Base-by-base conservation (phyloP, 2,329 filamentous ascomycete genomes). In the Paracamarosporium sp. region DNA sequence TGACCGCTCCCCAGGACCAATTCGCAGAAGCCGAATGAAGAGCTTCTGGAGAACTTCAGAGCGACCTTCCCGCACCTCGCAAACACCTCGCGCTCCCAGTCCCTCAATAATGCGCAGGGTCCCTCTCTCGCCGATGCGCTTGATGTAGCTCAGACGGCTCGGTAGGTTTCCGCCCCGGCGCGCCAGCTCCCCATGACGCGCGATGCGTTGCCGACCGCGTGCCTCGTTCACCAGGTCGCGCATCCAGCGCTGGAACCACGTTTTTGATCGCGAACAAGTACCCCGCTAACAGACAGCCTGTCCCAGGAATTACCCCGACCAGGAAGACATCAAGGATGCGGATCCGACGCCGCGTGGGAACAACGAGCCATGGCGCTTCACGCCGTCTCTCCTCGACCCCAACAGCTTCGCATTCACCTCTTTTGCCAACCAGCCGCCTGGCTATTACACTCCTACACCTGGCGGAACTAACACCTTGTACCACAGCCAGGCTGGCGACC, bases 371-470 rank as follows among this genome's bases (percentile, higher is more conserved):
- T 95, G 93, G 88, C 86, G 90, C 64, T 93, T 97, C 71, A 96
- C 93, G 2, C 92, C 93, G 4, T 95, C 93, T 22, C 82, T 96
- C 56, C 85, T 98, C 72, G 94, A 98, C 72, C 88, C 92, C 17
- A 92, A 90, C 75, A 90, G 91, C 28, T 92, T 92, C 74, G 86
- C 88, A 24, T 97, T 97, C 77, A 84, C 87, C 58, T 84, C 85
- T 55, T 94, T 96, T 71, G 88, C 90, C 63, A 92, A 91, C 76
- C 90, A 93, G 63, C 86, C 90, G 44, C 86, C 90, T 15, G 91
- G 89, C 13, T 95, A 95, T 77, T 97, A 96, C 78, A 93, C 92
- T 7, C 91, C 93, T 2, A 96, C 92, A 1, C 90, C 92, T 2
- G 91, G 90, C 62, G 90, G 90, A 44, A 90, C 88, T 62, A 92